These are phyloP conservation scores for Daedaleopsis sinensis DNA, from an alignment of 768 basidiomycete species.

Conservation along the genomic window DNA sequence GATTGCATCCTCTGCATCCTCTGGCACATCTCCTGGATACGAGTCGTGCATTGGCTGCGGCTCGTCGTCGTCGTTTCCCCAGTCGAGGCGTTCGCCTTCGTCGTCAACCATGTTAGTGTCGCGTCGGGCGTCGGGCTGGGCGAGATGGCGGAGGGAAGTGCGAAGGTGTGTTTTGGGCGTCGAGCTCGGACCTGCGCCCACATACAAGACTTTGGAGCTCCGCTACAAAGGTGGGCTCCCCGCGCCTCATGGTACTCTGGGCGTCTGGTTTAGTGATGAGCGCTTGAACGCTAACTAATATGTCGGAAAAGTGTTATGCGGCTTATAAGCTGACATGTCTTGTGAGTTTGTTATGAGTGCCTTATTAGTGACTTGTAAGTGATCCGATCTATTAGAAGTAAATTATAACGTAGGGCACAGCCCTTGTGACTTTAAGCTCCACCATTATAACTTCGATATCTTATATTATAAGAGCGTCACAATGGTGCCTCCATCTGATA, in stretches of 20 bases:
- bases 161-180: constrained; percentile 3
- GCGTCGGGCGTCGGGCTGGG: constrained; percentile 14
- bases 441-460: too few relatives aligned
- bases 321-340: too few relatives aligned
- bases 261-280: too few relatives aligned
- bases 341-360: too few relatives aligned
- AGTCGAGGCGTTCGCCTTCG: constrained; percentile 72
- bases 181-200: constrained; percentile 1
- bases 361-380: too few relatives aligned
- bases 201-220: constrained; percentile 4
- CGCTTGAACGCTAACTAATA: background rate
- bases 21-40: constrained; percentile 27
- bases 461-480: too few relatives aligned
- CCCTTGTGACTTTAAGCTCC: too few relatives aligned
- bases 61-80: constrained; percentile 59
- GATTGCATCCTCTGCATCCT: constrained; percentile 63
- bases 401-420: too few relatives aligned
- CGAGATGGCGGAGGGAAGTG: constrained; percentile 7
- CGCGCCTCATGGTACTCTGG: background rate
- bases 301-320: too few relatives aligned
- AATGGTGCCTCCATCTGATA: too few relatives aligned
- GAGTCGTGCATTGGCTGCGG: constrained; percentile 19
- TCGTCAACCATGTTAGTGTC: constrained; percentile 53
- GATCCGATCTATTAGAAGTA: too few relatives aligned
- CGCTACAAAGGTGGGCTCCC: constrained; percentile 6